Base-by-base conservation (phyloP, 495 filamentous ascomycete species). In the Hypoxylon intermedium region DNA sequence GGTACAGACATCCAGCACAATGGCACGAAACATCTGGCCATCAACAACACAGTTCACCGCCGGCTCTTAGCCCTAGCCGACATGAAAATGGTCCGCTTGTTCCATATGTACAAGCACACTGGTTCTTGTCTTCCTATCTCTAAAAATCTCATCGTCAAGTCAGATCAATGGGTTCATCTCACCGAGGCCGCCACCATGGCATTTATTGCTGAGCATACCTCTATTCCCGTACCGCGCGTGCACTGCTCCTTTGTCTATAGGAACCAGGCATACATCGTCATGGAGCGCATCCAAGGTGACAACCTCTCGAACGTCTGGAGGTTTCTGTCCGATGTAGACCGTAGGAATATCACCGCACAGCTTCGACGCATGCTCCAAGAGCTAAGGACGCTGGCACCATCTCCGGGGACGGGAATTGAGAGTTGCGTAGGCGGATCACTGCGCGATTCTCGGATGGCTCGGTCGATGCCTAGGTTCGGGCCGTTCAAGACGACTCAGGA, bases 401-500 rank as follows among this genome's bases (percentile, higher is more conserved):
- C 21, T n/a, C 48, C 48, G 1, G 48, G 48, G 9, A 41, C 48
- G n/a, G 48, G 48, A 42, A 15, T 52, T 6, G 34, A 52, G 21
- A 52, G 48, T 13, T 52, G 48, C 24, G 24, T 31, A 1, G 23
- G 48, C 7, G 48, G 48, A 3, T 52, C 48, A 5, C 26, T 52
- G 6, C 20, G 34, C 13, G 48, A 52, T 16, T 26, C 21, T 31
- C 48, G 48, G 7, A 52, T 52, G 48, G 2, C 24, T 30, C 40
- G 34, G 2, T 37, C 52, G 1, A 18, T 24, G 5, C 52, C 40
- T 18, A 37, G 52, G 41, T 56, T 56, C 11, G 52, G 52, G 2
- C 60, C 60, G 15, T 65, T 65, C 42, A 41, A 47, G 23, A 65
- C 37, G 11, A 59, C 52, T 15, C 23, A 60, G 20, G 55, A 60